phyloP scores from a whole-genome alignment of 805 yeast species.

The Starmerella asiatica region DNA sequence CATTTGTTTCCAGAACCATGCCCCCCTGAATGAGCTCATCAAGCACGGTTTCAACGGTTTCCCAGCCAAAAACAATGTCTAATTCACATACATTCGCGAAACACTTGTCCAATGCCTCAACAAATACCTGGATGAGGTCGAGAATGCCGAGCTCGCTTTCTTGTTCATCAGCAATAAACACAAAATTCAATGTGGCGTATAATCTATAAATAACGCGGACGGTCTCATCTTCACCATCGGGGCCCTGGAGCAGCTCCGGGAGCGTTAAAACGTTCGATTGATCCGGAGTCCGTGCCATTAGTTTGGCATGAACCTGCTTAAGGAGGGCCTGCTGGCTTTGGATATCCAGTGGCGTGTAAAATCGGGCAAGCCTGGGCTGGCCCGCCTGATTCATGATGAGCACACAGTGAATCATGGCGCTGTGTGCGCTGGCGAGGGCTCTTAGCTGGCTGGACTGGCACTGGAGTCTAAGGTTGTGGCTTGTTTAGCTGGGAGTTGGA shows the following conservation, averaged over 20 bases:
- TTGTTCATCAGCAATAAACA: conserved; percentile 88
- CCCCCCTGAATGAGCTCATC: conserved; percentile 91
- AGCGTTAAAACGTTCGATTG: conserved; percentile 86
- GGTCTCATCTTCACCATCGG: conserved; percentile 45
- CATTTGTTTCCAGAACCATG: conserved; percentile 90
- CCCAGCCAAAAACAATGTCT: conserved; percentile 98
- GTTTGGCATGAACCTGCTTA: conserved; percentile 67
- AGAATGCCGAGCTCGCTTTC: conserved; percentile 88
- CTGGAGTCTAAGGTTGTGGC: no score
- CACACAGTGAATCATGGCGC: conserved; percentile 76
- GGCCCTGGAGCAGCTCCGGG: conserved; percentile 51
- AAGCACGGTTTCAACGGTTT: conserved; percentile 77
- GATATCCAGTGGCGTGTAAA: conserved; percentile 82
- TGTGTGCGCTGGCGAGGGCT: no score
- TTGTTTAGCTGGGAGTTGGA: no score
- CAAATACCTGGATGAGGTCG: conserved; percentile 92
- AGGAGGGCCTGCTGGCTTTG: conserved; percentile 67
- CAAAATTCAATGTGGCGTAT: conserved; percentile 92
- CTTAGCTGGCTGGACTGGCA: no score
- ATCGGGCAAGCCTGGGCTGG: conserved; percentile 75
- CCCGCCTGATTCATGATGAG: conserved; percentile 81
- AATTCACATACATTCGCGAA: conserved; percentile 90
- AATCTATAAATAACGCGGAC: conserved; percentile 85
- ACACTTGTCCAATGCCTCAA: conserved; percentile 84
- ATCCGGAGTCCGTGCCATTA: conserved; percentile 52